Base-by-base conservation (phyloP, 108 stramenopile genomes). In the Pseudonitzschia multistriata region DNA sequence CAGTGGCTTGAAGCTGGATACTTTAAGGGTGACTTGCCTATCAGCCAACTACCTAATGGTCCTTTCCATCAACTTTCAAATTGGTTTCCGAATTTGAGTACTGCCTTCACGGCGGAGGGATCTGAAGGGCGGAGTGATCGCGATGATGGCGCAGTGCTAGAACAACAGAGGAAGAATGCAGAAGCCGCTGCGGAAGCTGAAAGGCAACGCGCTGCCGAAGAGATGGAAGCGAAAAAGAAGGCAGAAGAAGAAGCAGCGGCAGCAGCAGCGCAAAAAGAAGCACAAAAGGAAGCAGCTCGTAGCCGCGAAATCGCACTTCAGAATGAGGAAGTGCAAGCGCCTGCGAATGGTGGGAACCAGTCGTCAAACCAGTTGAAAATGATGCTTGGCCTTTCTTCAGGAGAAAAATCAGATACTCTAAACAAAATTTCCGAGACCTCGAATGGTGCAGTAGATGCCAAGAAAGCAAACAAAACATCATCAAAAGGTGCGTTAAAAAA, bases 1-100 rank as follows among this genome's bases (percentile, higher is more conserved):
- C 95, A 97, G 81, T 98, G 98, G 98, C 81, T 96, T 47, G 95
- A 97, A 71, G 94, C 94, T 49, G 98, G 98, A 10, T 98, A 98
- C 79, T 98, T 98, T 72, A 93, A 97, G 77, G 93, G 92, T 8
- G 91, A 96, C 54, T 75, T 96, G 36, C 93, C 93, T 13, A 91
- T 97, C 39, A 91, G 93, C 34, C 90, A 90, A 62, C 74, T 84
- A 42, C 70, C 76, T 13, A 70, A 49, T 64, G 96, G 93, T 42
- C 88, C 89, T 22, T 97, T 97, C 72, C 67, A 64, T 49, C 76
- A 87, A 11, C 69, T 97, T 29, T 76, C 79, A 11, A 68, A 70
- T 27, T 78, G 81, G 53, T 96, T 92, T 67, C 87, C 91, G 6
- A 90, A 96, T 77, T 73, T 88, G 33, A 63, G 40, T 17, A 54